These are phyloP conservation scores for Aphanomyces astaci DNA, from an alignment of 352 stramenopile genomes.

Conservation along the genomic window DNA sequence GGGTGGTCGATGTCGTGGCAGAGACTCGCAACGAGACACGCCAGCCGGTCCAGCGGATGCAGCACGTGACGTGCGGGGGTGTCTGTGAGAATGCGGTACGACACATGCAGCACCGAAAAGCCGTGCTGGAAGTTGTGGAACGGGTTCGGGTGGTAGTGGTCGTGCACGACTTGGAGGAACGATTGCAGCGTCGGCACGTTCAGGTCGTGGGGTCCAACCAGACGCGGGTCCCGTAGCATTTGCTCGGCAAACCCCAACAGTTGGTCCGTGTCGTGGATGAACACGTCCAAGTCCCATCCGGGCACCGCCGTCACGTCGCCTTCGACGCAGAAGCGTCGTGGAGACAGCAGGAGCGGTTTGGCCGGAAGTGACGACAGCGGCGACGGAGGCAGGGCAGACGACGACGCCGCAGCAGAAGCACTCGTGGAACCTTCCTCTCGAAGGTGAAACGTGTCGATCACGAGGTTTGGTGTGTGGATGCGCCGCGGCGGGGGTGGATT, in stretches of 20 bases:
- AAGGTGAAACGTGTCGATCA: constrained; percentile 45
- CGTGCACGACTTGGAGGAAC: constrained; percentile 74
- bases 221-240: constrained; percentile 70
- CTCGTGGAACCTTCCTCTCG: not conserved
- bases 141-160: constrained; percentile 80
- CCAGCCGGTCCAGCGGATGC: constrained; percentile 75
- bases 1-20: constrained; percentile 89
- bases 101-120: constrained; percentile 79
- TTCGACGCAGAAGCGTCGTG: not conserved
- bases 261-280: constrained; percentile 40
- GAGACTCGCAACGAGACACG: constrained; percentile 73
- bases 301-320: constrained; percentile 17
- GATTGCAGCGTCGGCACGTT: constrained; percentile 53
- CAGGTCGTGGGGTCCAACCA: constrained; percentile 53
- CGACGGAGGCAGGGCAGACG: not conserved
- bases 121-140: constrained; percentile 91
- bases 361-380: constrained; percentile 17
- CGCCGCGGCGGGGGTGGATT: no score
- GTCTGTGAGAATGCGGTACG: constrained; percentile 68
- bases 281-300: constrained; percentile 76
- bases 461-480: constrained; percentile 33
- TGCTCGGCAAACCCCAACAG: constrained; percentile 53
- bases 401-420: no score
- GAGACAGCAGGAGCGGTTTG: not conserved
- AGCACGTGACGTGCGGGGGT: constrained; percentile 64